Conservation (phyloP, 306 rosid genomes). For the Quercus gilva region DNA sequence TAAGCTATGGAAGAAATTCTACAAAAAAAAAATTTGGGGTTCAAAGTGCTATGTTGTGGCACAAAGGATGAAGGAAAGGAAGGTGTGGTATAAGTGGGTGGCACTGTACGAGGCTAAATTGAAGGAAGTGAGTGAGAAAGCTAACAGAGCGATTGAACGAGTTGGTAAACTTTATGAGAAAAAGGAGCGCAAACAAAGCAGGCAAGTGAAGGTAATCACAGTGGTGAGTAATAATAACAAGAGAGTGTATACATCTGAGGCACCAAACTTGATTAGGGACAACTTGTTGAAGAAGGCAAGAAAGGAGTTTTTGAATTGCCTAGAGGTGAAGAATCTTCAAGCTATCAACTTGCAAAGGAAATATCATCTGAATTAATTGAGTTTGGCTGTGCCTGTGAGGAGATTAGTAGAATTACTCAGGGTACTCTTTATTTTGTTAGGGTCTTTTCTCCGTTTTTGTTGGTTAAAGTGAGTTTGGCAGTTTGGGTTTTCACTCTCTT, state of each 20-base stretch:
- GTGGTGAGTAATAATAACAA: too few relatives aligned
- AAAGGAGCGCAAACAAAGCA: neutral
- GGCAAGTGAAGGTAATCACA: too few relatives aligned
- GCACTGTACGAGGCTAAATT: constrained; percentile 49
- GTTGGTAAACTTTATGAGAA: constrained; percentile 30
- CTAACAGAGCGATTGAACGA: constrained; percentile 30
- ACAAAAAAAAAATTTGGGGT: constrained; percentile 36
- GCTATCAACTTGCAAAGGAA: too few relatives aligned
- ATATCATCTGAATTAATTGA: too few relatives aligned
- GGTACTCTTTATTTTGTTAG: too few relatives aligned
- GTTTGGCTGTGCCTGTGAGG: too few relatives aligned
- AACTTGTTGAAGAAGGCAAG: neutral
- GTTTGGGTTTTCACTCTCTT: too few relatives aligned
- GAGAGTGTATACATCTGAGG: too few relatives aligned
- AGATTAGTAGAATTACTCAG: too few relatives aligned
- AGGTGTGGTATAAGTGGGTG: constrained; percentile 34
- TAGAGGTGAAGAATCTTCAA: too few relatives aligned
- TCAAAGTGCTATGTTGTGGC: constrained; percentile 15
- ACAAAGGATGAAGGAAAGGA: constrained; percentile 38
- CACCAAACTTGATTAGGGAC: neutral
- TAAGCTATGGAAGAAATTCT: constrained; percentile 45
- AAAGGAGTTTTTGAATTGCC: neutral
- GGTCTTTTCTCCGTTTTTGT: too few relatives aligned
- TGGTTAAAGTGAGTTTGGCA: too few relatives aligned
- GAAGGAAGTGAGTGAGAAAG: constrained; percentile 30